These are phyloP conservation scores for Raphanus hybrid DNA, from an alignment of 441 rosid species.

Conservation along the genomic window DNA sequence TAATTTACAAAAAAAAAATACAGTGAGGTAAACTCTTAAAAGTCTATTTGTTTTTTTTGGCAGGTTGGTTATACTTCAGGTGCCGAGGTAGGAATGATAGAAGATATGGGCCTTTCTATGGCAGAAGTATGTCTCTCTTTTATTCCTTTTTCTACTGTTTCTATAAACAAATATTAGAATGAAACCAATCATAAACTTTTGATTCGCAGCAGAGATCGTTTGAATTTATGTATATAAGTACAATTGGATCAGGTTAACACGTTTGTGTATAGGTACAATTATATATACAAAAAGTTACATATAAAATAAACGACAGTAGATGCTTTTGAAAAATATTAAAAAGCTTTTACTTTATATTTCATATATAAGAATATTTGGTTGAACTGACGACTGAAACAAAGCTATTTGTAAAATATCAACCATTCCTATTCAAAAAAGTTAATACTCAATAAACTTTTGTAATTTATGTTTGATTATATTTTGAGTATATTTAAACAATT, in stretches of 20 bases:
- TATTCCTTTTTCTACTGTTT: neutral
- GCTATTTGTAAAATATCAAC: too few species aligned
- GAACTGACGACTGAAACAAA: too few species aligned
- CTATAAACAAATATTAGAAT: neutral
- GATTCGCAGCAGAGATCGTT: neutral
- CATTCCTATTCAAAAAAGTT: too few species aligned
- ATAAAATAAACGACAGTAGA: too few species aligned
- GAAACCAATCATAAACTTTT: neutral
- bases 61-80: slow-evolving; percentile 43
- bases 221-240: neutral
- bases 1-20: neutral
- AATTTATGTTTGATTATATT: neutral
- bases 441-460: neutral
- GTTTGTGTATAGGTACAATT: too few species aligned
- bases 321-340: too few species aligned
- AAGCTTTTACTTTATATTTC: too few species aligned
- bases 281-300: too few species aligned
- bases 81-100: slow-evolving; percentile 30
- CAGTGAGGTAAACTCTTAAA: neutral
- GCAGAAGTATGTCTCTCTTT: slow-evolving; percentile 30
- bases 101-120: slow-evolving; percentile 36
- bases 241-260: neutral
- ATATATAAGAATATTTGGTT: too few species aligned
- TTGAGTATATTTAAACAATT: neutral
- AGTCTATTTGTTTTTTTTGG: neutral